Evolutionary conservation across 768 basidiomycete species (phyloP), one percentile per base, ranked within the genome.

Genomic region (Phaeolepiota aurea): DNA sequence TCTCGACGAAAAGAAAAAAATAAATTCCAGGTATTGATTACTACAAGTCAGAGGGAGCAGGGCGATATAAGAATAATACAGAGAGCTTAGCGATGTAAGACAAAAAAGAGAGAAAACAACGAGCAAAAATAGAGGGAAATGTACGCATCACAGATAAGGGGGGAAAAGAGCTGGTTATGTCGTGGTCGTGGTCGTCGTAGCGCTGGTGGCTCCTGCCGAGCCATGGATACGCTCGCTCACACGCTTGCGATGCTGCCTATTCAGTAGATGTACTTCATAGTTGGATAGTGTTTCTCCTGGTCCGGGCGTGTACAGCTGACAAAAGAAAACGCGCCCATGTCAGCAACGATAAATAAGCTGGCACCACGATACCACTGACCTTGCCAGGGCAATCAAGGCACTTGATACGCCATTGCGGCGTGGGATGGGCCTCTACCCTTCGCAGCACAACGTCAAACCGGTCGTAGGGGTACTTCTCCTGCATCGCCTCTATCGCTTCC

Each of bases 301-400:
- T 34, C 93, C 93, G 33, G 91, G 81, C 51, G 85, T 88, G 69
- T 96, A 98, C 43, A 96, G 59, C 82, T 92, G 52, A 32, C 42
- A 39, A 37, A 41, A 22, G 25, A 39, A 33, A n/a, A 45, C 45
- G 51, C n/a, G 30, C 25, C 7, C 25, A 7, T 28, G 7, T n/a
- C n/a, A 28, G 25, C 25, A n/a, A n/a, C 7, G n/a, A 28, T 7
- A 28, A n/a, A 28, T 28, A 28, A n/a, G n/a, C n/a, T n/a, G n/a
- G n/a, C n/a, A n/a, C n/a, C n/a, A n/a, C n/a, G 25, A 28, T n/a
- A 28, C 7, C 13, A 54, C 70, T 19, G 45, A 89, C 90, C 75
- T 92, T 94, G 53, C 90, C 90, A 49, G 91, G 91, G 61, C 91
- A 93, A 58, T 96, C 91, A 48, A 79, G 54, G 57, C 91, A 96